Percentiles rank a stretch among this genome's conserved stretches.
Conservation (phyloP, 139 green algal genomes). For the Chlamydomonas schloesseri region DNA sequence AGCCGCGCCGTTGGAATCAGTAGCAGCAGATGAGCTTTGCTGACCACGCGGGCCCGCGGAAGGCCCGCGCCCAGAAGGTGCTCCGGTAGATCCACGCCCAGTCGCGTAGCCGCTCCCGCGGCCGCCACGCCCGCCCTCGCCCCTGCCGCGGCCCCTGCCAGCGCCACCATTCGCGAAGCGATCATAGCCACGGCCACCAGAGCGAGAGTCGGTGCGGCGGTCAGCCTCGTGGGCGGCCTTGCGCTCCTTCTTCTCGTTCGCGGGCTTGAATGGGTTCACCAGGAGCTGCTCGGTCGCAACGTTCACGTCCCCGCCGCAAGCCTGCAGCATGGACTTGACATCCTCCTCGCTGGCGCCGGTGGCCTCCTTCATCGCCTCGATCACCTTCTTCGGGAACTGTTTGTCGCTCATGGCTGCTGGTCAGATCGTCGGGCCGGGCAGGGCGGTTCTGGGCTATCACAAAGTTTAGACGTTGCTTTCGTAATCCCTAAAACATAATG, state of each 20-base stretch:
- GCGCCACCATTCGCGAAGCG: slow-evolving; percentile 28
- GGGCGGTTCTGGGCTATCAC: no score
- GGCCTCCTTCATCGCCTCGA: slow-evolving; percentile 59
- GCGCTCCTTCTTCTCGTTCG: slow-evolving; percentile 51
- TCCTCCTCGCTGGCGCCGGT: slow-evolving; percentile 59
- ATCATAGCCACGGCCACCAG: slow-evolving; percentile 39
- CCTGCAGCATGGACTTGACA: slow-evolving; percentile 51
- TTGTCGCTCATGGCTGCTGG: no score
- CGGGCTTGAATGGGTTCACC: slow-evolving; percentile 37
- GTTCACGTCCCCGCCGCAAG: slow-evolving; percentile 58
- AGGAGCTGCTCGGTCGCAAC: slow-evolving; percentile 57
- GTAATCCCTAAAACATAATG: no score
- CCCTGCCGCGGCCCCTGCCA: slow-evolving; percentile 29
- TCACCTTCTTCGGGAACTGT: slow-evolving; percentile 19
- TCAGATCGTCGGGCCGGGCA: no score
- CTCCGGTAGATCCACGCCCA: slow-evolving; percentile 29
- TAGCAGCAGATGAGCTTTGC: background rate
- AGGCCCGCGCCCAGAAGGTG: slow-evolving; percentile 1
- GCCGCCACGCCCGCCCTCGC: slow-evolving; percentile 44
- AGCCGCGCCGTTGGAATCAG: slow-evolving; percentile 20
- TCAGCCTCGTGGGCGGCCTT: slow-evolving; percentile 8
- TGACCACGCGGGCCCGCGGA: slow-evolving; percentile 8
- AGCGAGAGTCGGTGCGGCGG: slow-evolving; percentile 6
- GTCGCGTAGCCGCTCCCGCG: slow-evolving; percentile 30
- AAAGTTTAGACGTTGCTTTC: no score